A percentile compares a stretch with the other conserved stretches of the same genome.
Evolutionary conservation across 1,139 yeast genomes (phyloP).

Genomic region (Kazachstania sp.): DNA sequence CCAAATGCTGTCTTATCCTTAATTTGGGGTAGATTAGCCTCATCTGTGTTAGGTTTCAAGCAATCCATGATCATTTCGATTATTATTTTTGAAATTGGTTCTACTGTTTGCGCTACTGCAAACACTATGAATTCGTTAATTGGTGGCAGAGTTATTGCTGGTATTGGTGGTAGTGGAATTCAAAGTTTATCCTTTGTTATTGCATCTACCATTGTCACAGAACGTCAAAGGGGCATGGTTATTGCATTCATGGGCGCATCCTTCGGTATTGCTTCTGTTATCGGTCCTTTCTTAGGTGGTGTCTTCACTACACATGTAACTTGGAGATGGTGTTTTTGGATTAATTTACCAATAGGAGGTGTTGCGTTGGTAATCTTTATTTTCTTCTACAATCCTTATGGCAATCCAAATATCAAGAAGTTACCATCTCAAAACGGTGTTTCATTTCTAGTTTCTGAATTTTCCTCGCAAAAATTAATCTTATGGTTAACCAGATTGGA

Average conservation of each 20-base stretch:
- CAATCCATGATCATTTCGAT: slow-evolving; percentile 42
- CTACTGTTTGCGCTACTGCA: slow-evolving; percentile 52
- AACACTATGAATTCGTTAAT: slow-evolving; percentile 51
- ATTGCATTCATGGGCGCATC: slow-evolving; percentile 44
- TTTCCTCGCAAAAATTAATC: neutral
- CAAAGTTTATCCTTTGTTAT: slow-evolving; percentile 52
- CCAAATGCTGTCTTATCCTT: slow-evolving; percentile 53
- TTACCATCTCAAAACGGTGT: neutral
- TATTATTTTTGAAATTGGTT: slow-evolving; percentile 52
- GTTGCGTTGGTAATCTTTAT: slow-evolving; percentile 40
- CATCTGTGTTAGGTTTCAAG: slow-evolving; percentile 53
- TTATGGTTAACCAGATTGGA: slow-evolving; percentile 2
- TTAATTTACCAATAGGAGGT: slow-evolving; percentile 64
- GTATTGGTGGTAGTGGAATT: slow-evolving; percentile 67
- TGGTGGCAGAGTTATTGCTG: slow-evolving; percentile 64
- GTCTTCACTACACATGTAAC: slow-evolving; percentile 50
- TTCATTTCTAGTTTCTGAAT: neutral
- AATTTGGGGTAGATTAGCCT: slow-evolving; percentile 49
- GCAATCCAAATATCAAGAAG: slow-evolving; percentile 19
- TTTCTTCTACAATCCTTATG: slow-evolving; percentile 46
- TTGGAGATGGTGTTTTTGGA: slow-evolving; percentile 77
- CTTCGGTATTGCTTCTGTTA: slow-evolving; percentile 49
- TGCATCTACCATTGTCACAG: slow-evolving; percentile 52
- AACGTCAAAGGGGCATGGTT: slow-evolving; percentile 47
- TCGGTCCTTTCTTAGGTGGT: slow-evolving; percentile 66